phyloP scores from a whole-genome alignment of 2,329 filamentous ascomycete species.

The Ceratocystis smalleyi region DNA sequence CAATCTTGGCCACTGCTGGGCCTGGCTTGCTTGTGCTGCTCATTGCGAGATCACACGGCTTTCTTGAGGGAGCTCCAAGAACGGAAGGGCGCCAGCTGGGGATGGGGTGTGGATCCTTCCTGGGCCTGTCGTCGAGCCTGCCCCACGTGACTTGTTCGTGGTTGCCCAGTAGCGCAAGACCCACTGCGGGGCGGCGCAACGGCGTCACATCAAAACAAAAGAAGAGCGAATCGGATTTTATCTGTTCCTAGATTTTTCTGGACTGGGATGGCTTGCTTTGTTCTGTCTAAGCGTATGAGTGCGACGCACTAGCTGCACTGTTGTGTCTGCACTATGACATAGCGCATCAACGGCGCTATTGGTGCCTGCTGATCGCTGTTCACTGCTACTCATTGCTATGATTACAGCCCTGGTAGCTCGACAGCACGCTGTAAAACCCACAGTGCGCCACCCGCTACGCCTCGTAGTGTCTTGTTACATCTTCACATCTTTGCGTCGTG shows the following conservation, averaged over 20 bases:
- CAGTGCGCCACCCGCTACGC: not conserved
- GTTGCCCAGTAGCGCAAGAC: constrained; percentile 6
- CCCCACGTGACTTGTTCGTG: constrained; percentile 1
- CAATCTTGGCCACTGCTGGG: too few species aligned
- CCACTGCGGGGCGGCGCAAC: constrained; percentile 7
- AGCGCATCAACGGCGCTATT: not conserved
- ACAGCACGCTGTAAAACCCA: not conserved
- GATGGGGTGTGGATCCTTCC: too few species aligned
- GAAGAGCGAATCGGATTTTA: not conserved
- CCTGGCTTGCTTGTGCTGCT: too few species aligned
- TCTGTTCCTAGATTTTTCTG: not conserved
- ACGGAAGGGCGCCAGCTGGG: not conserved
- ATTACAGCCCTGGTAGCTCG: too few species aligned
- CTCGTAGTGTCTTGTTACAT: not conserved
- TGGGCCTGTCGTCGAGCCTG: not conserved
- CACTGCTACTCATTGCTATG: too few species aligned
- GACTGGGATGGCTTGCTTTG: not conserved
- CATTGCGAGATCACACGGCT: too few species aligned
- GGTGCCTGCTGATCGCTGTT: too few species aligned
- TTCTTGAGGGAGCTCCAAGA: not conserved
- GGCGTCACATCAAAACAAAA: constrained; percentile 6
- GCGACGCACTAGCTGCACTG: not conserved
- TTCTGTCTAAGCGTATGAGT: constrained; percentile 1
- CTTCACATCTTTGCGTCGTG: not conserved
- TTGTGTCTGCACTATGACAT: not conserved